Evolutionary conservation across 768 basidiomycete species (phyloP).

Genomic region (Kwoniella dendrophila): DNA sequence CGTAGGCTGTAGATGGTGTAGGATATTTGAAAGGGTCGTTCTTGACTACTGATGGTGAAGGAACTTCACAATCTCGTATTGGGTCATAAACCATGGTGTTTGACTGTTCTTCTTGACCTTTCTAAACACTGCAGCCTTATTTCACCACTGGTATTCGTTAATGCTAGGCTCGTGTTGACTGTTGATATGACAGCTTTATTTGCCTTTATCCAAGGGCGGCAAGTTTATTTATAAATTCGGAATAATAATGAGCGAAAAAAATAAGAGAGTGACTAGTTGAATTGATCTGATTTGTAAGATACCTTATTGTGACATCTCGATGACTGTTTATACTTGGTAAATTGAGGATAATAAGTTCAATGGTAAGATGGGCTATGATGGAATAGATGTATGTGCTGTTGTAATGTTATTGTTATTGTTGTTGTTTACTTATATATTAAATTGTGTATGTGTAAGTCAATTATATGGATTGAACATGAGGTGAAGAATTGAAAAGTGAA

Average conservation of each 20-base stretch:
- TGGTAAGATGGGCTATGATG: neutral
- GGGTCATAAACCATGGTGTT: slow-evolving; percentile 51
- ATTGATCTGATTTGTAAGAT: neutral
- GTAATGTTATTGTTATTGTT: slow-evolving; percentile 4
- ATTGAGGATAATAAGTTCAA: neutral
- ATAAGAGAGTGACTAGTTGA: neutral
- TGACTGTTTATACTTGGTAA: neutral
- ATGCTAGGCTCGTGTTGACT: neutral
- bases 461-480: no score
- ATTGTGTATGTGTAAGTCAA: no score
- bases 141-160: neutral
- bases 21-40: slow-evolving; percentile 12
- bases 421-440: slow-evolving; percentile 1
- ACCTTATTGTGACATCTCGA: neutral
- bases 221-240: neutral
- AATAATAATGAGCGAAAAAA: no score
- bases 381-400: no score
- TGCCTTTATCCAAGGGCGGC: neutral
- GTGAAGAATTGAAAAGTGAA: neutral
- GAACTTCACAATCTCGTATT: slow-evolving; percentile 46
- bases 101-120: neutral
- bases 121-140: neutral
- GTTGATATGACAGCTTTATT: neutral
- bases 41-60: slow-evolving; percentile 38
- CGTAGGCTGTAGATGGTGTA: neutral